Conservation (phyloP, 768 basidiomycete species). For the Harrya chromipes region DNA sequence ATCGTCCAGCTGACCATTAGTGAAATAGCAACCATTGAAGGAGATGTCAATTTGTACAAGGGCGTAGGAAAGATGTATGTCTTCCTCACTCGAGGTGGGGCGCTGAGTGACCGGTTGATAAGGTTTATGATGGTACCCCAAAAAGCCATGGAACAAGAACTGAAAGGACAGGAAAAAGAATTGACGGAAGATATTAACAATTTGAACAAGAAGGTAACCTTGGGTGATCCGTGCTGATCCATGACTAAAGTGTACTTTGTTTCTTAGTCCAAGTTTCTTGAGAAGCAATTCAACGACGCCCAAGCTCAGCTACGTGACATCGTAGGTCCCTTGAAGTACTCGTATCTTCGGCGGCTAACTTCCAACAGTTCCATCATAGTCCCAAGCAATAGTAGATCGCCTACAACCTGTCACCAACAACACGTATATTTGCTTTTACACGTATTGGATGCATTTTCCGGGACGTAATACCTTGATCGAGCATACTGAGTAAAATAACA, state of each 20-base stretch:
- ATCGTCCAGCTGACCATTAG: constrained; percentile 87
- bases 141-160: constrained; percentile 69
- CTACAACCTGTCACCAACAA: constrained; percentile 2
- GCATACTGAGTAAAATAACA: constrained; percentile 1
- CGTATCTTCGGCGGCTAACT: constrained; percentile 4
- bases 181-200: constrained; percentile 78
- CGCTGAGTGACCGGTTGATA: constrained; percentile 1
- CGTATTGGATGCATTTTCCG: neutral
- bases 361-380: constrained; percentile 29
- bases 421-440: constrained; percentile 5
- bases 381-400: constrained; percentile 22
- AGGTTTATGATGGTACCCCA: constrained; percentile 93
- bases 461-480: neutral
- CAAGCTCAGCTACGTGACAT: constrained; percentile 85
- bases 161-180: constrained; percentile 78
- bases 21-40: constrained; percentile 70
- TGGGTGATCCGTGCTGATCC: neutral
- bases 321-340: constrained; percentile 39
- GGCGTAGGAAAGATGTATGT: constrained; percentile 93
- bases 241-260: neutral
- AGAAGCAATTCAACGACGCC: constrained; percentile 91
- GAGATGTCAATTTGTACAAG: constrained; percentile 82
- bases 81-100: neutral
- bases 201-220: constrained; percentile 80
- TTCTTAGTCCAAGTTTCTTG: constrained; percentile 80